Percentiles rank a stretch among this genome's conserved stretches.
These are phyloP conservation scores for Wickerhamomyces ciferrii DNA, from an alignment of 805 yeast species.

Conservation along the genomic window DNA sequence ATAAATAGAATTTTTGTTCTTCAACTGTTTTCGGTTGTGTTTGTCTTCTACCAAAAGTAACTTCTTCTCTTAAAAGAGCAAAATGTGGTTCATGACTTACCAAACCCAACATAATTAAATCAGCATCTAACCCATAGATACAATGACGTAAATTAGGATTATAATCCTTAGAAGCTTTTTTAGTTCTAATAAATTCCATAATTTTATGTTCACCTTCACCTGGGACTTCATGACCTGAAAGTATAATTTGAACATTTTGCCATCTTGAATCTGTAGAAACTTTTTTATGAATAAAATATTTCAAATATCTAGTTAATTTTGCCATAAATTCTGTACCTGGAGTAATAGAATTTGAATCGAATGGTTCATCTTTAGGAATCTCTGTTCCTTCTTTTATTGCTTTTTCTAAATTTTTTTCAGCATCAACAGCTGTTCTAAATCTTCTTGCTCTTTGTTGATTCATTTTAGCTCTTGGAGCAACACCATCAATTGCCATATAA, in stretches of 20 bases:
- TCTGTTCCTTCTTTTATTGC: slow-evolving; percentile 71
- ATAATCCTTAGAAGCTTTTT: slow-evolving; percentile 69
- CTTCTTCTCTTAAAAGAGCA: slow-evolving; percentile 92
- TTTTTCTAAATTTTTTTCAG: slow-evolving; percentile 70
- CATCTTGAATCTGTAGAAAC: slow-evolving; percentile 82
- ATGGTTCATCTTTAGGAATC: slow-evolving; percentile 78
- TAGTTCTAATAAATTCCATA: slow-evolving; percentile 82
- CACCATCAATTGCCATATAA: slow-evolving; percentile 98
- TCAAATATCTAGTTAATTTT: slow-evolving; percentile 71
- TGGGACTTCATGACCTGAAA: slow-evolving; percentile 94
- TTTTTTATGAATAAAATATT: slow-evolving; percentile 84
- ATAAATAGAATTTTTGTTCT: slow-evolving; percentile 73
- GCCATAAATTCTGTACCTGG: slow-evolving; percentile 98
- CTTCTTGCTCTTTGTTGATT: slow-evolving; percentile 96
- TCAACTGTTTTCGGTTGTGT: slow-evolving; percentile 45
- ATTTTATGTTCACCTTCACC: slow-evolving; percentile 99
- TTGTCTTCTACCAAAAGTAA: slow-evolving; percentile 64
- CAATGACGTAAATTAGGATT: slow-evolving; percentile 86
- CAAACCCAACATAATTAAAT: slow-evolving; percentile 87
- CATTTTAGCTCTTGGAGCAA: slow-evolving; percentile 98
- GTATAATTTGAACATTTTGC: slow-evolving; percentile 70
- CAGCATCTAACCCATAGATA: slow-evolving; percentile 94
- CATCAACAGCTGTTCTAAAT: slow-evolving; percentile 90
- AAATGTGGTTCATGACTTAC: slow-evolving; percentile 95
- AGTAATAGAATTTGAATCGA: slow-evolving; percentile 89